Percentiles rank a stretch among this genome's conserved stretches.
Conservation (phyloP, 2,329 filamentous ascomycete species). For the Cercospora janseana region DNA sequence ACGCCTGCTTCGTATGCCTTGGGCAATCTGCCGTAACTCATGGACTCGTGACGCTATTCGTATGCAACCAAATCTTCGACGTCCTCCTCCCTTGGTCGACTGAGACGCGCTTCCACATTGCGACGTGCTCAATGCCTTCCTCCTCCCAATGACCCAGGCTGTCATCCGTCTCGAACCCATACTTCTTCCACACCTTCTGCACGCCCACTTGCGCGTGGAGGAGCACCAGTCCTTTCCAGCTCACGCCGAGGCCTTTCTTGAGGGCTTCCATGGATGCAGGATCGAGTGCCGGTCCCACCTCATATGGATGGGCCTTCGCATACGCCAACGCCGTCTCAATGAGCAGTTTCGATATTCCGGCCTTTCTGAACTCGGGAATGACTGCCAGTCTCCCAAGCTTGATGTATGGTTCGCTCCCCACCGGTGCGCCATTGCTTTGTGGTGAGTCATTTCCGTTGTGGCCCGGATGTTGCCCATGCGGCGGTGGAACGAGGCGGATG, state of each 20-base stretch:
- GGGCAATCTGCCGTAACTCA: constrained; percentile 5
- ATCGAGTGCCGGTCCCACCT: constrained; percentile 41
- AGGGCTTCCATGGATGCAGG: constrained; percentile 36
- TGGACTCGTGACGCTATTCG: constrained; percentile 13
- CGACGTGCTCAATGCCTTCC: constrained; percentile 80
- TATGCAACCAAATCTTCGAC: constrained; percentile 28
- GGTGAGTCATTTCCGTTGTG: constrained; percentile 27
- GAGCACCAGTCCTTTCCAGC: constrained; percentile 73
- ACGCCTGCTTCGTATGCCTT: neutral
- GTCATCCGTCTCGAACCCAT: constrained; percentile 73
- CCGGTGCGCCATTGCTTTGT: constrained; percentile 41
- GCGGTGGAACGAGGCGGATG: constrained; percentile 77
- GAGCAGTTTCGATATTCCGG: constrained; percentile 63
- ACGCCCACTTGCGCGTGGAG: constrained; percentile 74
- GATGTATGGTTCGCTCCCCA: constrained; percentile 69
- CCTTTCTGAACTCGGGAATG: constrained; percentile 44
- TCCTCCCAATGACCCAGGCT: constrained; percentile 75
- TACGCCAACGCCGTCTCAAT: constrained; percentile 68
- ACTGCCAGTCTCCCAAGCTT: constrained; percentile 80
- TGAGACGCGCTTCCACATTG: constrained; percentile 67
- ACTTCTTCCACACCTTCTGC: constrained; percentile 63
- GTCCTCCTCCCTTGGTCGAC: constrained; percentile 32
- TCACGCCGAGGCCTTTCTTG: constrained; percentile 40
- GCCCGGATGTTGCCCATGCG: constrained; percentile 51
- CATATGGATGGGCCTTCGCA: constrained; percentile 59